These are phyloP conservation scores for Linum lewisii DNA, from an alignment of 345 rosid species.

Conservation along the genomic window DNA sequence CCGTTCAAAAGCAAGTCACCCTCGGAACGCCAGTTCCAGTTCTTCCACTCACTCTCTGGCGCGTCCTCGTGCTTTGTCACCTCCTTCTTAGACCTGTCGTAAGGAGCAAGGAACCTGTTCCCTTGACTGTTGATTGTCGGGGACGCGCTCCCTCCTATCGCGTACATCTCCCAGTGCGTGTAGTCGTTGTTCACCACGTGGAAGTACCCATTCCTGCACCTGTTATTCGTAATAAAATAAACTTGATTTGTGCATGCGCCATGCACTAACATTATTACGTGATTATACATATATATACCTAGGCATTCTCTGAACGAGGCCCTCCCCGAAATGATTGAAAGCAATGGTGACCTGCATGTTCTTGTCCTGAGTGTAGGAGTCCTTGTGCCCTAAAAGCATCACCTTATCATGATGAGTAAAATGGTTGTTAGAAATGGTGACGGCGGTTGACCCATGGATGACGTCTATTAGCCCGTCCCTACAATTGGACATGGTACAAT, in stretches of 20 bases:
- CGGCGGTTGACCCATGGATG: slow-evolving; percentile 23
- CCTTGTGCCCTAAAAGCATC: slow-evolving; percentile 23
- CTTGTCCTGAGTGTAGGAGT: slow-evolving; percentile 17
- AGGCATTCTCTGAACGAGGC: slow-evolving; percentile 21
- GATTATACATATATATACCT: too few relatives aligned
- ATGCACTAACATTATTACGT: too few relatives aligned
- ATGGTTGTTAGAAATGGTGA: slow-evolving; percentile 18
- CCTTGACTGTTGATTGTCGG: slow-evolving; percentile 24
- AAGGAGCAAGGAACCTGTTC: slow-evolving; percentile 20
- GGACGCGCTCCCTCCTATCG: slow-evolving; percentile 22
- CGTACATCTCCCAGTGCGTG: slow-evolving; percentile 26
- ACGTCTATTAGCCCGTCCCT: slow-evolving; percentile 20
- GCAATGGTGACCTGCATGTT: slow-evolving; percentile 24
- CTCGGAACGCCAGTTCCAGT: slow-evolving; percentile 25
- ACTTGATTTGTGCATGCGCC: too few relatives aligned
- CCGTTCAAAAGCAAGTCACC: slow-evolving; percentile 19
- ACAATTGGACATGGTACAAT: slow-evolving; percentile 20
- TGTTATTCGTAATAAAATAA: too few relatives aligned
- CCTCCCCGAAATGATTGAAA: slow-evolving; percentile 24
- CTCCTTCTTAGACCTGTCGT: slow-evolving; percentile 13
- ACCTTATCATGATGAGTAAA: slow-evolving; percentile 24
- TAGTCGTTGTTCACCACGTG: slow-evolving; percentile 29
- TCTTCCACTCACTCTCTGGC: slow-evolving; percentile 20
- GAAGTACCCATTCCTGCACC: slow-evolving; percentile 22
- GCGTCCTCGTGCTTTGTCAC: slow-evolving; percentile 25